Percentiles rank a stretch among this genome's conserved stretches.
phyloP scores from a whole-genome alignment of 495 filamentous ascomycete species.

The Clohesyomyces aquaticus region DNA sequence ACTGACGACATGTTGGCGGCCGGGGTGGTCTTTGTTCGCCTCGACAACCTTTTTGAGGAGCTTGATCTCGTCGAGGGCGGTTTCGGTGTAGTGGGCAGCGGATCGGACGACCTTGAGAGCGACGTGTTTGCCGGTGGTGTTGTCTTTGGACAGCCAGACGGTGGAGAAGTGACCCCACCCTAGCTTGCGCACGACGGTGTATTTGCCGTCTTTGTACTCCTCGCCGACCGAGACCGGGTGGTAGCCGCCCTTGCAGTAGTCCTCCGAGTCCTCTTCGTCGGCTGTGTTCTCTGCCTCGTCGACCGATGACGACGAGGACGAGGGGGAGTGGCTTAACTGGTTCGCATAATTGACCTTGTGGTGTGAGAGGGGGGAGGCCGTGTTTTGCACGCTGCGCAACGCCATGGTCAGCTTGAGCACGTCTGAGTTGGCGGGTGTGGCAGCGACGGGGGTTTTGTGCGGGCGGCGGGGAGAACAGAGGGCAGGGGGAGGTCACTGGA shows the following conservation, averaged over 20 bases:
- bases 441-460: not conserved
- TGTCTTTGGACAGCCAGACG: constrained; percentile 95
- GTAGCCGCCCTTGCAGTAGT: constrained; percentile 99
- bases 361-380: constrained; percentile 53
- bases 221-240: constrained; percentile 93
- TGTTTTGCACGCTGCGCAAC: constrained; percentile 45
- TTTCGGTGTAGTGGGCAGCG: constrained; percentile 97
- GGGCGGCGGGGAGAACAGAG: not conserved
- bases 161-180: constrained; percentile 99
- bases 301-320: constrained; percentile 78
- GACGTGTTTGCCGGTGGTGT: constrained; percentile 88
- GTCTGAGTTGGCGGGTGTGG: constrained; percentile 18
- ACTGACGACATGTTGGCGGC: constrained; percentile 91
- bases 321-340: constrained; percentile 71
- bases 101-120: constrained; percentile 97
- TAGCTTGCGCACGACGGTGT: constrained; percentile 93
- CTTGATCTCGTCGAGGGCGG: constrained; percentile 98
- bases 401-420: constrained; percentile 2
- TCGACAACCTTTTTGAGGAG: constrained; percentile 93
- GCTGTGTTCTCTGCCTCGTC: constrained; percentile 84
- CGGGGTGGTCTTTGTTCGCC: constrained; percentile 82
- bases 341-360: constrained; percentile 54
- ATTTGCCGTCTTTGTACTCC: constrained; percentile 96
- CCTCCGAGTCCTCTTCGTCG: constrained; percentile 97
- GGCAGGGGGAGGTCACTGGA: constrained; percentile 16